These are phyloP conservation scores for Tulasnella sp. DNA, from an alignment of 768 basidiomycete species.

Conservation along the genomic window DNA sequence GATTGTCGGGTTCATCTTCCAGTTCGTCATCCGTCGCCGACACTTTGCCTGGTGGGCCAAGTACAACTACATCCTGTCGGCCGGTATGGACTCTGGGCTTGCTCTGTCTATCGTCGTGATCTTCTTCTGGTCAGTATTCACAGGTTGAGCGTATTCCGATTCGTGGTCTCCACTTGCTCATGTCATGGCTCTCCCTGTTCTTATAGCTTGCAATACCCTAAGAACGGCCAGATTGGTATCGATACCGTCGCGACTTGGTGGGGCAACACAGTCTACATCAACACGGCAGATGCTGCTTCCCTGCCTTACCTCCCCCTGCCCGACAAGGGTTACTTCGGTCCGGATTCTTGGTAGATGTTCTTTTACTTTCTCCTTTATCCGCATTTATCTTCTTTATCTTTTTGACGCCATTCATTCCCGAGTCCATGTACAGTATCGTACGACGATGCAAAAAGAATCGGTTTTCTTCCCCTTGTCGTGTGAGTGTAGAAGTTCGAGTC, in stretches of 20 bases:
- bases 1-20: conserved; percentile 20
- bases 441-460: too few species aligned
- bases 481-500: too few species aligned
- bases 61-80: conserved; percentile 45
- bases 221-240: conserved; percentile 46
- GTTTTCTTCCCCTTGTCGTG: too few species aligned
- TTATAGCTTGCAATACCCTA: conserved; percentile 46
- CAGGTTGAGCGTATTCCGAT: conserved; percentile 19
- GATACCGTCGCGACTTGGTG: conserved; percentile 51
- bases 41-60: conserved; percentile 21
- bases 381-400: too few species aligned
- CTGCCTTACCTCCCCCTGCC: not conserved
- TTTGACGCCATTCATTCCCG: too few species aligned
- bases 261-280: conserved; percentile 42
- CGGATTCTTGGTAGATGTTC: conserved; percentile 13
- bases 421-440: too few species aligned
- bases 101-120: conserved; percentile 45
- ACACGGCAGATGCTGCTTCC: conserved; percentile 13
- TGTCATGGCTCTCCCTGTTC: conserved; percentile 1
- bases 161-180: not conserved
- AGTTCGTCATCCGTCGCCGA: conserved; percentile 19
- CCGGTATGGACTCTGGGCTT: conserved; percentile 58
- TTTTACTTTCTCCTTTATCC: too few species aligned
- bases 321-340: conserved; percentile 13
- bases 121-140: conserved; percentile 36